Base-by-base conservation (phyloP, 495 filamentous ascomycete species). In the Talaromyces liani region DNA sequence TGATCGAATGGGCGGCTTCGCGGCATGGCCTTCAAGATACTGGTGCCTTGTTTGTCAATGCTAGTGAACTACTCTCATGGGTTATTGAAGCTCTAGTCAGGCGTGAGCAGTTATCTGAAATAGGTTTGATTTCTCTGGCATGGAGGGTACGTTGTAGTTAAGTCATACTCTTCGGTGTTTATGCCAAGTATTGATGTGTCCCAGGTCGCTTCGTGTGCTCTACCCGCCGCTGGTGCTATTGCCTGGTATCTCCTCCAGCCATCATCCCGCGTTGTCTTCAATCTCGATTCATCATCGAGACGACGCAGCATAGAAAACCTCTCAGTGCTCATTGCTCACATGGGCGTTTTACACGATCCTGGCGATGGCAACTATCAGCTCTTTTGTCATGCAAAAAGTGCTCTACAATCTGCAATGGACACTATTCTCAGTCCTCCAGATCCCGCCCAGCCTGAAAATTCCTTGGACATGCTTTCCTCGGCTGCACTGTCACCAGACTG, bases 1-100 rank as follows among this genome's bases (percentile, higher is more conserved):
- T 62, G 18, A 62, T 62, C 31, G 60, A 62, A 54, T 62, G 60
- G 60, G 60, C 60, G n/a, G 60, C 60, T 29, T 62, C 60, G 29
- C 24, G 60, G 29, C 60, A 62, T 62, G 60, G 60, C 51, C 41
- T 62, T 33, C 22, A 62, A 14, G 41, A 62, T 36, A 31, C 41
- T n/a, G 45, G 45, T 7, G 60, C 45, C 5, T 33, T 62, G 27
- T 62, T 62, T 9, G 24, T 34, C 60, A 62, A 62, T 34, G 60
- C 60, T 6, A 53, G 60, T 34, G 60, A 62, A 49, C 60, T 62
- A 2, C 60, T 62, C 16, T 39, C 41, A 25, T 62, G 60, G 60
- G 60, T 62, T 3, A 62, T 47, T 18, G 45, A 62, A 31, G 60
- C 60, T 51, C 45, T 62, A 31, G 60, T 62, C 20, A 27, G 60